Evolutionary conservation across 768 basidiomycete species (phyloP).

Genomic region (Tephrocybe rancida): DNA sequence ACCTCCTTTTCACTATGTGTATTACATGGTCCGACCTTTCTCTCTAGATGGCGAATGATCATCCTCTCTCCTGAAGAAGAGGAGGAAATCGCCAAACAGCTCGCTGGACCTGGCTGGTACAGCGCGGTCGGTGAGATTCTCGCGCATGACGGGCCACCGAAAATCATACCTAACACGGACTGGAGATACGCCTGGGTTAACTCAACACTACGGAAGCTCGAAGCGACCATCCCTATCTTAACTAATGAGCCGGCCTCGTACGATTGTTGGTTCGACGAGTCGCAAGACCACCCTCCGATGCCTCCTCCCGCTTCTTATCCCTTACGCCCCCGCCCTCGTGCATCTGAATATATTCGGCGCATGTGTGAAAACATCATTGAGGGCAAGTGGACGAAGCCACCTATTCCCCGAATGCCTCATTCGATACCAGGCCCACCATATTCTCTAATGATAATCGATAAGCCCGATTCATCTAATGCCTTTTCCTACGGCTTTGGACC

Average conservation of each 20-base stretch:
- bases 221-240: conserved; percentile 70
- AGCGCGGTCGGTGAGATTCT: conserved; percentile 80
- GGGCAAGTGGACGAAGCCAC: conserved; percentile 30
- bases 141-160: conserved; percentile 59
- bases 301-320: conserved; percentile 86
- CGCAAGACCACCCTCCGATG: conserved; percentile 54
- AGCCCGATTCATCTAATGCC: conserved; percentile 83
- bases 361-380: conserved; percentile 53
- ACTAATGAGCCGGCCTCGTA: conserved; percentile 58
- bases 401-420: conserved; percentile 42
- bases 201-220: conserved; percentile 76
- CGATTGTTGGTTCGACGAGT: conserved; percentile 56
- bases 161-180: conserved; percentile 71
- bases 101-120: conserved; percentile 88
- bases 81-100: conserved; percentile 80
- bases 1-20: background rate
- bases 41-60: conserved; percentile 83
- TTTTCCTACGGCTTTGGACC: conserved; percentile 97
- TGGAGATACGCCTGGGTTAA: conserved; percentile 93
- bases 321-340: conserved; percentile 82
- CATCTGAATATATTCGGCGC: conserved; percentile 67
- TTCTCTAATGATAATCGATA: conserved; percentile 86
- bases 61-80: conserved; percentile 92
- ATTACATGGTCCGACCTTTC: background rate
- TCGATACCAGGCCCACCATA: conserved; percentile 83